Base-by-base conservation (phyloP, 2,329 filamentous ascomycete genomes). In the Calonectria honghensis region DNA sequence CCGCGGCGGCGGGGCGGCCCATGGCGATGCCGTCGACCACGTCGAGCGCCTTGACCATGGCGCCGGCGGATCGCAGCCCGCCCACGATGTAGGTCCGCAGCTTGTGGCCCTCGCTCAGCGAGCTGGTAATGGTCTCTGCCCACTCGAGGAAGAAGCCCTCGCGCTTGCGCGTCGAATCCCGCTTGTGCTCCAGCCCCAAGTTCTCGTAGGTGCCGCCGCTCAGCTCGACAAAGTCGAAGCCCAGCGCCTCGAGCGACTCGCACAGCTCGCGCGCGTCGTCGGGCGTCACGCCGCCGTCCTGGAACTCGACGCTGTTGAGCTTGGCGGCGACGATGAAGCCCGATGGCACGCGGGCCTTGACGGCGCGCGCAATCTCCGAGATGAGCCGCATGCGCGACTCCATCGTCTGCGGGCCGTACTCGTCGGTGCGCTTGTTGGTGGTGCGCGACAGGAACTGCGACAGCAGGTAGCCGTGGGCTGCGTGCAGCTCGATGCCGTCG, bases 101-200 rank as follows among this genome's bases (percentile, higher is more conserved):
- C 81, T 89, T 88, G 1, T 74, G 84, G 20, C 75, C 73, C 4
- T 70, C 39, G 4, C 75, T 64, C 14, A 87, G 79, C 4, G 78
- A 77, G 1, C 80, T 82, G 39, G 87, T 83, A 80, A 93, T 87
- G 72, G 83, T 79, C 77, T 92, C 87, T 0, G 90, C 91, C 73
- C 91, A 92, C 3, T 92, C 89, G 61, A 92, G 79, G 84, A 92
- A 92, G 86, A 91, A 92, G 0, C 88, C 87, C 80, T 91, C 90
- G 2, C 90, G 85, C 83, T 88, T 87, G 79, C 84, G 85, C 4
- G 90, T 92, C 32, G 86, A 88, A 63, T 91, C 90, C 73, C 88
- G 86, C 82, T 88, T 85, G 82, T 90, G 87, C 1, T 77, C 78
- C 75, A 91, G 88, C 0, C 87, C 88, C 3, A 90, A 80, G 32